A percentile compares a stretch with the other conserved stretches of the same genome.
phyloP scores from a whole-genome alignment of 495 filamentous ascomycete species.

The Aspergillus egyptiacus region DNA sequence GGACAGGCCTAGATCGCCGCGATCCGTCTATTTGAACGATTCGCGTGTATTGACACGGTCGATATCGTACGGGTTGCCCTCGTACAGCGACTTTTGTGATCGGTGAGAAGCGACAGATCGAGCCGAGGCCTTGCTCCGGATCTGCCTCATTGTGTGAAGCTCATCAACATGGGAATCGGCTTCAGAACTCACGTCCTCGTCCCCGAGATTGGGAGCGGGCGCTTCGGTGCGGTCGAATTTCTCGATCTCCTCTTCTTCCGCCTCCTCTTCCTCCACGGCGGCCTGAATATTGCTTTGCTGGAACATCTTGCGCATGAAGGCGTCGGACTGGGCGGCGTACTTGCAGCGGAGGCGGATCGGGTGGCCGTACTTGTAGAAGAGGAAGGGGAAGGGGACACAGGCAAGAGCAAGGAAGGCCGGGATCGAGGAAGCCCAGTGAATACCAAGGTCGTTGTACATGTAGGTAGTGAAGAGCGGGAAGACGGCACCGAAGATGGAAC shows the following conservation, averaged over 20 bases:
- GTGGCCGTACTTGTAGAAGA: slow-evolving; percentile 73
- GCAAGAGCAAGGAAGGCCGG: slow-evolving; percentile 71
- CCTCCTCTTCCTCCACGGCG: slow-evolving; percentile 11
- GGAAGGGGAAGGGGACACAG: slow-evolving; percentile 73
- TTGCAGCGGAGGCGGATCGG: slow-evolving; percentile 64
- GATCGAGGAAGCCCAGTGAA: slow-evolving; percentile 74
- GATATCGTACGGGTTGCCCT: slow-evolving; percentile 42
- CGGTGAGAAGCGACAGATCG: slow-evolving; percentile 23
- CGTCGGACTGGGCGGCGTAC: slow-evolving; percentile 56
- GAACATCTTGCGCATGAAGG: slow-evolving; percentile 43
- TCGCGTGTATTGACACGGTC: slow-evolving; percentile 43
- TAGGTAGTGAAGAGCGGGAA: slow-evolving; percentile 80
- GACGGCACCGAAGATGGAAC: slow-evolving; percentile 66
- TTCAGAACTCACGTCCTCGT: slow-evolving; percentile 23
- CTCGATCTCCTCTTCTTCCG: not conserved
- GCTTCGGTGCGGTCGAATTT: slow-evolving; percentile 40
- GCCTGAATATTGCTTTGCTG: slow-evolving; percentile 20
- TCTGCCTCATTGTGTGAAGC: slow-evolving; percentile 20
- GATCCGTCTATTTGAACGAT: slow-evolving; percentile 29
- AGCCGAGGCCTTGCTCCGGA: slow-evolving; percentile 32
- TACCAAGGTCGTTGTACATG: slow-evolving; percentile 70
- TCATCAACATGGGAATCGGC: slow-evolving; percentile 22
- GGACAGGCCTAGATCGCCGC: too few relatives aligned
- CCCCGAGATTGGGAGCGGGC: slow-evolving; percentile 21
- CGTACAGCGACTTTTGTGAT: slow-evolving; percentile 29